Evolutionary conservation across 139 green algal genomes (phyloP).

Genomic region (Volvox reticuliferus): DNA sequence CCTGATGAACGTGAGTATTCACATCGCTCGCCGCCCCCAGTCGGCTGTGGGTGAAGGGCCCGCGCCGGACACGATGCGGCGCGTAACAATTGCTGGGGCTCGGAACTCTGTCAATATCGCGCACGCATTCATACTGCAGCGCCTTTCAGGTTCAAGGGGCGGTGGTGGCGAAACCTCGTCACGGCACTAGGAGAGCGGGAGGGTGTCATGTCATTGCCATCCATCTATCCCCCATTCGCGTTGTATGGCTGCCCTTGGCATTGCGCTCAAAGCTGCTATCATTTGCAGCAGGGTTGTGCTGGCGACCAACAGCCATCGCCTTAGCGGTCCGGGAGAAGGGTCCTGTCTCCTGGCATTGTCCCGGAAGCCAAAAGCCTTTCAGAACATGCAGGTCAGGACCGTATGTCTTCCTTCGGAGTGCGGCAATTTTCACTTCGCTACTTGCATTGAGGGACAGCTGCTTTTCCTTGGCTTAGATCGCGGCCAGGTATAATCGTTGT

Average conservation of each 20-base stretch:
- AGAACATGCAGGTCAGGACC: too few relatives aligned
- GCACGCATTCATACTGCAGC: constrained; percentile 25
- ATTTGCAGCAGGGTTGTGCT: constrained; percentile 11
- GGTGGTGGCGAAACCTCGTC: background rate
- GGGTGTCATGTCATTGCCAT: too few relatives aligned
- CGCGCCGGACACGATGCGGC: background rate
- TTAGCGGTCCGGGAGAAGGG: too few relatives aligned
- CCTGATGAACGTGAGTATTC: constrained; percentile 13
- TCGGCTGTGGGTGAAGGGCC: background rate
- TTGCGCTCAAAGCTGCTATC: background rate
- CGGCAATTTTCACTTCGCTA: too few relatives aligned
- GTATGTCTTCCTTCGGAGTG: too few relatives aligned
- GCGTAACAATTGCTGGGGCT: constrained; percentile 16
- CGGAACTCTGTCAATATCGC: constrained; percentile 10
- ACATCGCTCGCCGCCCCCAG: constrained; percentile 10
- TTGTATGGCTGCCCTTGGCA: too few relatives aligned
- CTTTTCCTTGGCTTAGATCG: too few relatives aligned
- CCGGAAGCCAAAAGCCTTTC: too few relatives aligned
- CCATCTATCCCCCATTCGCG: too few relatives aligned
- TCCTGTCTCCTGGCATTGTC: too few relatives aligned
- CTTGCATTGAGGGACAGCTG: too few relatives aligned
- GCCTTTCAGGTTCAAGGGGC: background rate
- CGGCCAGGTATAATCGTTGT: too few relatives aligned
- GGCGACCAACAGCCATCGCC: background rate
- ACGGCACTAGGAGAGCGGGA: background rate